Evolutionary conservation across 768 basidiomycete genomes (phyloP), one percentile per base, ranked within the genome.

Genomic region (Guyanaporus albipodus): DNA sequence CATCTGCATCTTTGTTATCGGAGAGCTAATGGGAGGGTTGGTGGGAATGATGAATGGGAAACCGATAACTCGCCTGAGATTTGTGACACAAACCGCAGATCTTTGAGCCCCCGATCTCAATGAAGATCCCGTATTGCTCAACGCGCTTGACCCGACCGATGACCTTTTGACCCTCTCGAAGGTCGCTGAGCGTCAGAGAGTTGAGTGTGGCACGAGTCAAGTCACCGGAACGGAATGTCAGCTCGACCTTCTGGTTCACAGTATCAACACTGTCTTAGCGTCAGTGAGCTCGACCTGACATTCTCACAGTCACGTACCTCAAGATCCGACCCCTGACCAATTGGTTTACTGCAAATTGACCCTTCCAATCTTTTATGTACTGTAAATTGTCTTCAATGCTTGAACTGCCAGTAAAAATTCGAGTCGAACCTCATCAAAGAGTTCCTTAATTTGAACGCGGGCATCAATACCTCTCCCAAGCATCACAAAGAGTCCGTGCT

Each of bases 341-440:
- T 57, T 97, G 91, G 56, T 89, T 83, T 32, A 76, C 69, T 51
- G 77, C 68, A 66, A 97, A 97, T 18, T 75, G 79, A 22, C 76
- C 71, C 69, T 94, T 87, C 95, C 95, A 99, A 32, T 97, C 94
- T 67, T 97, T 96, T 58, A 97, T 79, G 67, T 80, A 98, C 91
- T 96, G 56, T 33, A 19, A 18, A 50, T 36, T 31, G 7, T 35
- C 34, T 51, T 57, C 27, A 64, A 54, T 14, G 44, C 31, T 23
- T 38, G 3, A 12, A 17, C 10, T 9, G 4, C 17, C 10, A 9
- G 1, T 15, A 45, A 42, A 45, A 45, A 11, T 15, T 48, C 23
- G 42, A 15, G 18, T 18, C 49, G 53, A 56, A 79, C 80, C 57
- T 93, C 91, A 59, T 96, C 90, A 61, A 95, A 96, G 5, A 95